phyloP scores from a whole-genome alignment of 176 grass and related monocot genomes.

The Zizania latifolia region DNA sequence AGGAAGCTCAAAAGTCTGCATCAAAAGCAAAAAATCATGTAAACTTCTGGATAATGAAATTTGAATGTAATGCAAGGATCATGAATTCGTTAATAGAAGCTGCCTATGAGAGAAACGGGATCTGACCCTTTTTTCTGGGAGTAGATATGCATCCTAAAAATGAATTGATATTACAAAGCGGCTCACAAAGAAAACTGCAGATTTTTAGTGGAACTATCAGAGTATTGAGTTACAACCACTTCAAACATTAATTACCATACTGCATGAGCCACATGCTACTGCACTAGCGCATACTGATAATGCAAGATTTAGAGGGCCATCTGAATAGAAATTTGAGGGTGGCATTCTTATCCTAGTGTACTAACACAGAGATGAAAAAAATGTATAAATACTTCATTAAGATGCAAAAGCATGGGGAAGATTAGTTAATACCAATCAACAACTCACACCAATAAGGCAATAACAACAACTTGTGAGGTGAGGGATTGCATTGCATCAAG shows the following conservation, averaged over 20 bases:
- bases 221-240: background rate
- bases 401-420: conserved; percentile 5
- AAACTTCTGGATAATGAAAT: background rate
- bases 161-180: background rate
- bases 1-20: conserved; percentile 89
- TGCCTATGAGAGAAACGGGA: conserved; percentile 84
- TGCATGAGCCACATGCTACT: background rate
- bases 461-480: conserved; percentile 82
- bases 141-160: conserved; percentile 80
- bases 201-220: conserved; percentile 2
- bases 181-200: background rate
- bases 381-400: background rate
- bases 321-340: background rate
- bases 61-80: background rate
- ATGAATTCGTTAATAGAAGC: conserved; percentile 37
- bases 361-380: conserved; percentile 4
- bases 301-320: too few relatives aligned
- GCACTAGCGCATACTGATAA: background rate
- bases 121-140: conserved; percentile 93
- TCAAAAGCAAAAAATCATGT: conserved; percentile 1
- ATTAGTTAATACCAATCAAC: conserved; percentile 58
- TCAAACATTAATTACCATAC: conserved; percentile 9
- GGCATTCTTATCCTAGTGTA: background rate
- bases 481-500: conserved; percentile 88
- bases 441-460: conserved; percentile 95